These are phyloP conservation scores for Fusarium brevicatenulatum DNA, from an alignment of 2,329 filamentous ascomycete genomes.

Conservation along the genomic window DNA sequence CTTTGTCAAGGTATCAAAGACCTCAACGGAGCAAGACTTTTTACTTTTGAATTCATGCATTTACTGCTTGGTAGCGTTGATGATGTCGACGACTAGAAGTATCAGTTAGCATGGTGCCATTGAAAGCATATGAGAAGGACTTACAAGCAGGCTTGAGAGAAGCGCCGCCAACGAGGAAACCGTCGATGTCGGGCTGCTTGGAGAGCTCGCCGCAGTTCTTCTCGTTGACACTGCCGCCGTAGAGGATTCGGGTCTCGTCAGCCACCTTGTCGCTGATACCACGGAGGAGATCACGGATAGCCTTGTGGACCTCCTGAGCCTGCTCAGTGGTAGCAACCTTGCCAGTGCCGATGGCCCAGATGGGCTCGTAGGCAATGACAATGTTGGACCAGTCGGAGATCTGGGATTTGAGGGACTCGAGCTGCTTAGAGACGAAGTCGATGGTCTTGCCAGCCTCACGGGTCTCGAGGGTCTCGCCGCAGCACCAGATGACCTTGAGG, in stretches of 20 bases:
- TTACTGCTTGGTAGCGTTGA: conserved; percentile 65
- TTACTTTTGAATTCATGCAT: conserved; percentile 33
- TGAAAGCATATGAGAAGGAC: conserved; percentile 49
- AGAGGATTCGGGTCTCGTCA: conserved; percentile 91
- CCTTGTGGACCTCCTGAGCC: conserved; percentile 93
- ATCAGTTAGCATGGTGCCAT: background rate
- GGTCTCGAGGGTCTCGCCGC: conserved; percentile 94
- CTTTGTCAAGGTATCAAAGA: conserved; percentile 13
- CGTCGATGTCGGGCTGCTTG: conserved; percentile 95
- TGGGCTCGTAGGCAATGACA: conserved; percentile 97
- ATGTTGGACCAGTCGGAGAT: conserved; percentile 91
- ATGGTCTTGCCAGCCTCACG: conserved; percentile 88
- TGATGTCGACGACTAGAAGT: conserved; percentile 64
- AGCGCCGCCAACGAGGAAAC: conserved; percentile 96
- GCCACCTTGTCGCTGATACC: conserved; percentile 78
- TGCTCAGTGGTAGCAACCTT: conserved; percentile 90
- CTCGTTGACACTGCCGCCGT: conserved; percentile 95
- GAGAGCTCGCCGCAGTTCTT: conserved; percentile 97
- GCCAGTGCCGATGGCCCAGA: conserved; percentile 96
- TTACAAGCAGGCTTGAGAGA: conserved; percentile 95
- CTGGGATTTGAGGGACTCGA: conserved; percentile 81
- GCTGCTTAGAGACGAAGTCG: conserved; percentile 84
- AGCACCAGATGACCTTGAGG: conserved; percentile 94
- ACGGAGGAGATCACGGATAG: conserved; percentile 89
- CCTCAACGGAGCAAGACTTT: conserved; percentile 17